These are phyloP conservation scores for Sporobolus alterniflorus DNA, from an alignment of 202 grass and related monocot species.

Conservation along the genomic window DNA sequence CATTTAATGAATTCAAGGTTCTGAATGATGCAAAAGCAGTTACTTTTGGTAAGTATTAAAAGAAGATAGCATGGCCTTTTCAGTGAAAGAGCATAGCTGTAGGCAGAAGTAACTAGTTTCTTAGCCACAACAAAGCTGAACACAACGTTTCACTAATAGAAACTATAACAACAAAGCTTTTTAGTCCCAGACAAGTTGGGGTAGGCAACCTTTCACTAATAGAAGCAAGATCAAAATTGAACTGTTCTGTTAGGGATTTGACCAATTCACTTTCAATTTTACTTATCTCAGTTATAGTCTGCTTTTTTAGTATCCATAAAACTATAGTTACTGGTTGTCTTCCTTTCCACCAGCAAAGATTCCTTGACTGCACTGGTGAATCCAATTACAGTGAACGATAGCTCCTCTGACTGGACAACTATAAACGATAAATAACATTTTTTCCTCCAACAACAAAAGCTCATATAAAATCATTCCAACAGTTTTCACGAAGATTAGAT, in stretches of 20 bases:
- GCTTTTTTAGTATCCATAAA: neutral
- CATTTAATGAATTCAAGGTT: neutral
- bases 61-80: neutral
- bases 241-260: neutral
- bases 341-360: neutral
- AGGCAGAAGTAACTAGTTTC: neutral
- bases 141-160: neutral
- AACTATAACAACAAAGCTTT: no score
- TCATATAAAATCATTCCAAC: neutral
- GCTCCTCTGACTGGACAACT: neutral
- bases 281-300: neutral
- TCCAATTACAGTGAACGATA: neutral
- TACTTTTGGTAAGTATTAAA: neutral
- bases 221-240: constrained; percentile 4
- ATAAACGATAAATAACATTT: neutral
- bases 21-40: neutral
- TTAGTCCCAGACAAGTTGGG: no score
- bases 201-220: neutral
- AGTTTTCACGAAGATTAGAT: neutral
- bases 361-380: neutral
- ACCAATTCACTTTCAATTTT: neutral
- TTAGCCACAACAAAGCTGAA: neutral
- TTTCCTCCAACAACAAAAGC: neutral
- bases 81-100: neutral
- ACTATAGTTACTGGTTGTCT: neutral